A percentile compares a stretch with the other conserved stretches of the same genome.
Conservation (phyloP, 768 basidiomycete species). For the Albatrellus ellisii region DNA sequence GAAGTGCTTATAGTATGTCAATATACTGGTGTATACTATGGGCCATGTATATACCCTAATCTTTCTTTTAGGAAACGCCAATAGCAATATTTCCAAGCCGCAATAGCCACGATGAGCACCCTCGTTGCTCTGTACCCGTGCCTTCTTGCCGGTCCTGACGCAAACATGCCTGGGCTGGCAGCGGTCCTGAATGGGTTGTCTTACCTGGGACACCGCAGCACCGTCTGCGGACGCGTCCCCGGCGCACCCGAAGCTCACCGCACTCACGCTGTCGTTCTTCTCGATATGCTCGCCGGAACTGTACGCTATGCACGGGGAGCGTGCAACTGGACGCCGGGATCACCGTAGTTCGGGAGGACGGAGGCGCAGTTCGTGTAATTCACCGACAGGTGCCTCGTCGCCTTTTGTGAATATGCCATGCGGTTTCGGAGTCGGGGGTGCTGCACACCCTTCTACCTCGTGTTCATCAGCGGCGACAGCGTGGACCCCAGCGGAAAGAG, state of each 20-base stretch:
- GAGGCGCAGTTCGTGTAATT: conserved; percentile 14
- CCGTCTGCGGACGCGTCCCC: neutral
- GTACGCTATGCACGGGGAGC: conserved; percentile 12
- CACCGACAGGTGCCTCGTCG: conserved; percentile 16
- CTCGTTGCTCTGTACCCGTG: too few relatives aligned
- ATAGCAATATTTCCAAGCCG: too few relatives aligned
- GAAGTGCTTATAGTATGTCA: too few relatives aligned
- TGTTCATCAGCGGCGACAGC: conserved; percentile 18
- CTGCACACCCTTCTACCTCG: conserved; percentile 15
- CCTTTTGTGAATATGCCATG: conserved; percentile 6
- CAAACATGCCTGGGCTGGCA: too few relatives aligned
- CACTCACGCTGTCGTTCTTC: conserved; percentile 14
- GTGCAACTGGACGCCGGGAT: conserved; percentile 18
- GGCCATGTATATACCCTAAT: too few relatives aligned
- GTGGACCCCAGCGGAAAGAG: conserved; percentile 17
- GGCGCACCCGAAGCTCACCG: conserved; percentile 12
- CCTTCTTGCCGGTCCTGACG: too few relatives aligned
- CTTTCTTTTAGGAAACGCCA: too few relatives aligned
- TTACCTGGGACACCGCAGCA: conserved; percentile 3
- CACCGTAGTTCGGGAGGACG: conserved; percentile 6
- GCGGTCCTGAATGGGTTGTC: too few relatives aligned
- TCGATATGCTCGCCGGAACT: conserved; percentile 10
- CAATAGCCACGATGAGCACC: too few relatives aligned
- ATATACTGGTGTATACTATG: too few relatives aligned
- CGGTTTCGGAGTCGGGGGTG: conserved; percentile 9